A percentile compares a stretch with the other conserved stretches of the same genome.
These are phyloP conservation scores for Starmerella powellii DNA, from an alignment of 805 yeast genomes.

Conservation along the genomic window DNA sequence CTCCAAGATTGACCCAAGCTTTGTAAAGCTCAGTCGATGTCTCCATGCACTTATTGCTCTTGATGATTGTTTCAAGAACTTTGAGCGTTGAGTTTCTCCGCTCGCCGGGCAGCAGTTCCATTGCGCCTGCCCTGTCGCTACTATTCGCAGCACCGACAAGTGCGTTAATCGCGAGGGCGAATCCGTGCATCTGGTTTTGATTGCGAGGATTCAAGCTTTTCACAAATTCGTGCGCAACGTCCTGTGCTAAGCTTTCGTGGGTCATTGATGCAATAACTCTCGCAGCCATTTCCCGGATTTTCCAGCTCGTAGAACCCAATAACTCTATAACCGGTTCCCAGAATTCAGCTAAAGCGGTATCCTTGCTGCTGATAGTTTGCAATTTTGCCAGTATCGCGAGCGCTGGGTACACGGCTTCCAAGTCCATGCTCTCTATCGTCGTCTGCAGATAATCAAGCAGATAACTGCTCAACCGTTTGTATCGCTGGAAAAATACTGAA, in stretches of 20 bases:
- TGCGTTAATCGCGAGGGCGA: conserved; percentile 9
- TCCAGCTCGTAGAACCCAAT: conserved; percentile 54
- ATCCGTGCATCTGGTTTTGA: conserved; percentile 50
- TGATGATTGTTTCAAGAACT: conserved; percentile 2
- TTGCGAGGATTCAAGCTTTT: conserved; percentile 8
- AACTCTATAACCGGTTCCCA: conserved; percentile 37
- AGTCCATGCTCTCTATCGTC: conserved; percentile 8
- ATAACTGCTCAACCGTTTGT: conserved; percentile 39
- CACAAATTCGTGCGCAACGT: conserved; percentile 27
- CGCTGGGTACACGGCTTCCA: conserved; percentile 61
- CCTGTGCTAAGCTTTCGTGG: conserved; percentile 24
- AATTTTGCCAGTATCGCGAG: conserved; percentile 59
- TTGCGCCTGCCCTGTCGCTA: not conserved
- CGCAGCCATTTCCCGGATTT: conserved; percentile 79
- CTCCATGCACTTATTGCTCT: conserved; percentile 14
- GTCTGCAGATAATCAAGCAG: conserved; percentile 31
- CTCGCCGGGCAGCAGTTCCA: not conserved
- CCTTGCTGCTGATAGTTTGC: conserved; percentile 46
- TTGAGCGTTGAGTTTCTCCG: not conserved
- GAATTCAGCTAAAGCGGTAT: conserved; percentile 40
- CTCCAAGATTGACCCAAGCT: conserved; percentile 4
- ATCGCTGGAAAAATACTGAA: conserved; percentile 58
- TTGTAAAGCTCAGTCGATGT: conserved; percentile 12
- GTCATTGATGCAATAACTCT: conserved; percentile 45
- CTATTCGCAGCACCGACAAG: not conserved